Percentiles rank a stretch among this genome's conserved stretches.
phyloP scores from a whole-genome alignment of 257 asterid species.

The Sherardia arvensis region DNA sequence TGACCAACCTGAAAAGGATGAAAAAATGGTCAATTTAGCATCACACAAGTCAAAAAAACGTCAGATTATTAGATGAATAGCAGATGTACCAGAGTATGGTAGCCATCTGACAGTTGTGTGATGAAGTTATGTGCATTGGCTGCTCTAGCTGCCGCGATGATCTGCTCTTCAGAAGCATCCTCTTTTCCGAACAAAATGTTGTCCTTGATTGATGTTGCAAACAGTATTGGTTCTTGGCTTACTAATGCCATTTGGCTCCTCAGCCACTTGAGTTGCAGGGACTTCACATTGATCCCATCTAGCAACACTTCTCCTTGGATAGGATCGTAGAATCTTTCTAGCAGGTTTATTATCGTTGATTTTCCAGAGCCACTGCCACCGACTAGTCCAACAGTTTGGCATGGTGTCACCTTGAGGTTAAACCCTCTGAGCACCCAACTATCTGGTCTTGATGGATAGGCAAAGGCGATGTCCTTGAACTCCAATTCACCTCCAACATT shows the following conservation, averaged over 20 bases:
- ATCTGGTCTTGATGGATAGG: constrained; percentile 23
- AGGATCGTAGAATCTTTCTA: constrained; percentile 46
- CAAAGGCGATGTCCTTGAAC: constrained; percentile 17
- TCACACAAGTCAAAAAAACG: not conserved
- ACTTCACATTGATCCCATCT: constrained; percentile 37
- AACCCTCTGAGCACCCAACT: constrained; percentile 11
- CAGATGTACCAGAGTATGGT: constrained; percentile 33
- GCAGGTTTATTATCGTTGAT: constrained; percentile 41
- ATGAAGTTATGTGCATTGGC: constrained; percentile 49
- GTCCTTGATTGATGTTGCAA: constrained; percentile 42
- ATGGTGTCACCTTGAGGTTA: constrained; percentile 11
- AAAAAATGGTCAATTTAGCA: not conserved
- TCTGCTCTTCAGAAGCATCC: constrained; percentile 30
- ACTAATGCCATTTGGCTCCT: constrained; percentile 46
- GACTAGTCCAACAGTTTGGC: constrained; percentile 18
- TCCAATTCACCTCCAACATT: constrained; percentile 14
- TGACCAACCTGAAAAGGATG: constrained; percentile 35
- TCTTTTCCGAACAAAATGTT: constrained; percentile 39
- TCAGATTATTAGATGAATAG: not conserved
- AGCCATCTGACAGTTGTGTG: constrained; percentile 35
- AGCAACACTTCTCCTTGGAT: constrained; percentile 35
- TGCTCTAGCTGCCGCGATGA: constrained; percentile 28
- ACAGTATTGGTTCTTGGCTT: constrained; percentile 43
- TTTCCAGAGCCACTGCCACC: constrained; percentile 29
- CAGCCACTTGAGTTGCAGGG: constrained; percentile 40